Base-by-base conservation (phyloP, 257 asterid genomes). In the Sherardia arvensis region DNA sequence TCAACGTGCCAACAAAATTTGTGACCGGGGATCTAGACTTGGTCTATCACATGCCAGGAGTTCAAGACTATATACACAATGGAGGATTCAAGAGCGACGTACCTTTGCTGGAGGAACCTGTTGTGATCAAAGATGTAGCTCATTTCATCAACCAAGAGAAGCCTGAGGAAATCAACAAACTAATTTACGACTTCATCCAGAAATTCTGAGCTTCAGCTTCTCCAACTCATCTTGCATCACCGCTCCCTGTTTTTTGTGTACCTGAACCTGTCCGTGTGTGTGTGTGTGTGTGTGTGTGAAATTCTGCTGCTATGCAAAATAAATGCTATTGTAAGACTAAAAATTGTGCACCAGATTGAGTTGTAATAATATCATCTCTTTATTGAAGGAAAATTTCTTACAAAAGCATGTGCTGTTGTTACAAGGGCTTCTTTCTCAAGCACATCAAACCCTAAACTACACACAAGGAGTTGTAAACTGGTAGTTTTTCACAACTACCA, bases 71-170 rank as follows among this genome's bases (percentile, higher is more conserved):
- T 14, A 81, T 92, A 3, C 88, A 85, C 21, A 89, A 89, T 0
- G 99, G 95, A 7, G 90, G 81, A 0, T 87, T 92, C 87, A 87
- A 85, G 38, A 69, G 72, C 0, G 97, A 92, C 17, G 99, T 92
- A 33, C 97, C 99, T 0, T 53, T 85, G 64, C 51, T 89, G 72
- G 89, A 84, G 57, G 96, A 89, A 3, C 71, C 86, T 61, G 70
- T 84, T 8, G 83, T 92, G 53, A 45, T 92, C 61, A 73, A 82
- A 62, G 77, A 86, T 25, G 81, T 79, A 14, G 97, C 87, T 0
- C 99, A 92, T 57, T 92, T 89, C 73, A 70, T 92, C 84, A 84
- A 92, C 26, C 97, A 92, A 70, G 99, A 92, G 81, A 89, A 81
- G 51, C 61, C 97, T 17, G 54, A 84, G 0, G 84, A 85, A 62